Evolutionary conservation across 1,139 yeast species (phyloP).

Genomic region (Yamadazyma jaroonii): DNA sequence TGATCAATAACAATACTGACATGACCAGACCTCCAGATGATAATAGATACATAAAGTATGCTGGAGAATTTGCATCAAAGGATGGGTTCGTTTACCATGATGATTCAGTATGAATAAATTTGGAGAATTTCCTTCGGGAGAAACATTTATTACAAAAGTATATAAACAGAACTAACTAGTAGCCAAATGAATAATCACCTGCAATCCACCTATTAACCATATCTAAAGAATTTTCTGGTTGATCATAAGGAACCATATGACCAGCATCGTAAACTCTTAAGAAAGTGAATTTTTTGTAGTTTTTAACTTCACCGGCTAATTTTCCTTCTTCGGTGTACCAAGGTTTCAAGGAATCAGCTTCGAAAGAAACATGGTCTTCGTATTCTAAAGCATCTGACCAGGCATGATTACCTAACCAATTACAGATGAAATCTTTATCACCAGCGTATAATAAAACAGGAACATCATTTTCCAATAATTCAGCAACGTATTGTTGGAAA

Average conservation of each 20-base stretch:
- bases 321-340: slow-evolving; percentile 36
- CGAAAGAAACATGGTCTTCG: slow-evolving; percentile 54
- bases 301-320: slow-evolving; percentile 46
- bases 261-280: slow-evolving; percentile 49
- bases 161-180: slow-evolving; percentile 4
- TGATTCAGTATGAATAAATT: slow-evolving; percentile 45
- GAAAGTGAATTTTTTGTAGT: slow-evolving; percentile 43
- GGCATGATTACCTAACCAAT: slow-evolving; percentile 82
- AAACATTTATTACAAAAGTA: not conserved
- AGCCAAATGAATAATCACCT: slow-evolving; percentile 15
- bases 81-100: slow-evolving; percentile 55
- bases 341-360: slow-evolving; percentile 35
- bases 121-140: too few relatives aligned
- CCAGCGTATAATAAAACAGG: slow-evolving; percentile 82
- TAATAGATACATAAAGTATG: slow-evolving; percentile 42
- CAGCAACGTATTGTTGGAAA: slow-evolving; percentile 65
- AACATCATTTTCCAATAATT: slow-evolving; percentile 52
- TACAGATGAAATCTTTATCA: slow-evolving; percentile 82
- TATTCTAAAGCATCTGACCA: slow-evolving; percentile 73
- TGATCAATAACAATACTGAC: slow-evolving; percentile 51
- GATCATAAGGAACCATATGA: slow-evolving; percentile 52
- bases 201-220: slow-evolving; percentile 46
- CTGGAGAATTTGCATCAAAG: slow-evolving; percentile 57
- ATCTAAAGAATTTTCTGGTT: slow-evolving; percentile 43
- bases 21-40: slow-evolving; percentile 57